These are phyloP conservation scores for Teratosphaeria destructans DNA, from an alignment of 2,329 filamentous ascomycete genomes.

Conservation along the genomic window DNA sequence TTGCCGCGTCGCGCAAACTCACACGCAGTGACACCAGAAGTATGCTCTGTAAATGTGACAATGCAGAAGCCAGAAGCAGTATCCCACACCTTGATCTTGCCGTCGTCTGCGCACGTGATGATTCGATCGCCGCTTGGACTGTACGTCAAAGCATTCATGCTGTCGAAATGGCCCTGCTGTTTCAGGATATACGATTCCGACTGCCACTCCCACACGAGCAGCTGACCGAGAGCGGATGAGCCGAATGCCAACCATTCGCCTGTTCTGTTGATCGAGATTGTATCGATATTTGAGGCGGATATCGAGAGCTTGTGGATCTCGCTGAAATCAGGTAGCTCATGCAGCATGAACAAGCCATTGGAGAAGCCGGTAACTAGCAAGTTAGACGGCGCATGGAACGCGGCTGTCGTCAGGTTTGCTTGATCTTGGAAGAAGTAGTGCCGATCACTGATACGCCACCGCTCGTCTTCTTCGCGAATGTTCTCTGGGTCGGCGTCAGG, in stretches of 20 bases:
- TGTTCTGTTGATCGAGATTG: slow-evolving; percentile 83
- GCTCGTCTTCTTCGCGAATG: slow-evolving; percentile 53
- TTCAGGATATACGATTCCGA: slow-evolving; percentile 98
- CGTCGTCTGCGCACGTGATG: slow-evolving; percentile 89
- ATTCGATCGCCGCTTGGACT: slow-evolving; percentile 89
- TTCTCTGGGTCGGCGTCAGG: slow-evolving; percentile 42
- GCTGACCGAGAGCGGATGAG: slow-evolving; percentile 84
- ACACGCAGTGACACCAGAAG: slow-evolving; percentile 84
- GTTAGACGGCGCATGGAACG: slow-evolving; percentile 76
- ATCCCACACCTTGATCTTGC: slow-evolving; percentile 98
- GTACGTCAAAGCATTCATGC: slow-evolving; percentile 87
- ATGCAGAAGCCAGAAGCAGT: slow-evolving; percentile 93
- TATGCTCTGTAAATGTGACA: slow-evolving; percentile 95
- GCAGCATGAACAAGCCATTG: slow-evolving; percentile 84
- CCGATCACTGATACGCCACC: slow-evolving; percentile 83
- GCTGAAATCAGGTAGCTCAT: slow-evolving; percentile 93
- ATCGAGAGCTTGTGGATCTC: slow-evolving; percentile 90
- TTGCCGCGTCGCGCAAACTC: slow-evolving; percentile 93
- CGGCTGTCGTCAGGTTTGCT: slow-evolving; percentile 78
- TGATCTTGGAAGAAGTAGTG: slow-evolving; percentile 86
- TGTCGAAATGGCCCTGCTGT: slow-evolving; percentile 94
- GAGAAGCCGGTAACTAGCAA: slow-evolving; percentile 96
- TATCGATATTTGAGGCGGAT: slow-evolving; percentile 92
- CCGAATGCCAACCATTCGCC: slow-evolving; percentile 97
- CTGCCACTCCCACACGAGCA: slow-evolving; percentile 99